phyloP scores from a whole-genome alignment of 768 basidiomycete species.

The Flagelloscypha sp. region DNA sequence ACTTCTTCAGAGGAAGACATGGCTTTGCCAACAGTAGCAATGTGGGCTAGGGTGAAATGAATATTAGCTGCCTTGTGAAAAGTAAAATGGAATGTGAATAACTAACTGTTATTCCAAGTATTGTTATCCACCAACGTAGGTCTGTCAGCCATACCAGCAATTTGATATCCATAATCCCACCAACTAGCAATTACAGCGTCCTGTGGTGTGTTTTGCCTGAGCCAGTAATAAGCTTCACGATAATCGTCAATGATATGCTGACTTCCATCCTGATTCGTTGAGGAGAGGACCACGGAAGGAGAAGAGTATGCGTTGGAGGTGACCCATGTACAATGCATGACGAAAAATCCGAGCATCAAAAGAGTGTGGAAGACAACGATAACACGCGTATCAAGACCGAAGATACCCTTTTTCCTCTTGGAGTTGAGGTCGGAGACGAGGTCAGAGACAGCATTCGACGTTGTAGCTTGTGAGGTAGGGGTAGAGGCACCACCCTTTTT shows the following conservation, averaged over 20 bases:
- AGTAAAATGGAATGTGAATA: slow-evolving; percentile 3
- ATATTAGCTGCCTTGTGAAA: slow-evolving; percentile 6
- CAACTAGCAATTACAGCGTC: slow-evolving; percentile 95
- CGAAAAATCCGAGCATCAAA: slow-evolving; percentile 80
- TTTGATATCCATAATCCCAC: slow-evolving; percentile 99
- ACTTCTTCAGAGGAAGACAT: slow-evolving; percentile 93
- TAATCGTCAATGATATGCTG: slow-evolving; percentile 98
- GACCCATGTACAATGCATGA: slow-evolving; percentile 95
- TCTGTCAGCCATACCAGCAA: slow-evolving; percentile 97
- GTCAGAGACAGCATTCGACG: slow-evolving; percentile 30
- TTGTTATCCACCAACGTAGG: slow-evolving; percentile 97
- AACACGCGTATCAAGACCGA: slow-evolving; percentile 77
- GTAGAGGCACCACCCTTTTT: slow-evolving; percentile 41
- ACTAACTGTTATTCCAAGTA: slow-evolving; percentile 98
- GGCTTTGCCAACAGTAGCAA: slow-evolving; percentile 97
- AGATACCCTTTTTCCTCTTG: slow-evolving; percentile 55
- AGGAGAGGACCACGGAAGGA: slow-evolving; percentile 91
- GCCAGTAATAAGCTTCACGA: slow-evolving; percentile 98
- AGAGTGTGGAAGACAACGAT: slow-evolving; percentile 67
- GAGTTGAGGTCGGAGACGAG: slow-evolving; percentile 32
- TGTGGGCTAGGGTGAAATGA: slow-evolving; percentile 56
- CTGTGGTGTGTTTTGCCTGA: slow-evolving; percentile 89
- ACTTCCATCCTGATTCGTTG: slow-evolving; percentile 69
- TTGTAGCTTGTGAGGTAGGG: slow-evolving; percentile 15
- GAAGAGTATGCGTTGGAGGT: slow-evolving; percentile 94